These are phyloP conservation scores for Aspergillus fumigatiaffinis DNA, from an alignment of 2,329 filamentous ascomycete species.

Conservation along the genomic window DNA sequence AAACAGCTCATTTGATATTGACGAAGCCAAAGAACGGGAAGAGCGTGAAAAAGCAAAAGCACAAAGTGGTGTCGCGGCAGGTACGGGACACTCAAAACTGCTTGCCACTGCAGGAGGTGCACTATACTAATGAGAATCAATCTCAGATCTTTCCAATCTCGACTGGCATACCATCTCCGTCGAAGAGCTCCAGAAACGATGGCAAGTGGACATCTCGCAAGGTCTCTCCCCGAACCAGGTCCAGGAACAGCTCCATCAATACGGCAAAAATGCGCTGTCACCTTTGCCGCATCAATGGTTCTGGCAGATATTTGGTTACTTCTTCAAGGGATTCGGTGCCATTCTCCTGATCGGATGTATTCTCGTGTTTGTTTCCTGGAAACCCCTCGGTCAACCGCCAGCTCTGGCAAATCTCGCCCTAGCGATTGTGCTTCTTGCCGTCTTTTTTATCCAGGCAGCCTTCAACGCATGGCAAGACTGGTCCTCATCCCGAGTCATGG, in stretches of 20 bases:
- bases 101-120: neutral
- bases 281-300: conserved; percentile 60
- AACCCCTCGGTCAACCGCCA: conserved; percentile 69
- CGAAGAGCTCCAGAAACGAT: conserved; percentile 57
- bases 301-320: conserved; percentile 61
- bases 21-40: conserved; percentile 50
- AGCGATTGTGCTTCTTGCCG: conserved; percentile 66
- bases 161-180: conserved; percentile 64
- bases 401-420: conserved; percentile 66
- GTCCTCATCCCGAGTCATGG: conserved; percentile 73
- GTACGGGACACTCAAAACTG: conserved; percentile 20
- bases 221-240: conserved; percentile 61
- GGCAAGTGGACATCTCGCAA: conserved; percentile 52
- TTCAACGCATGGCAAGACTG: conserved; percentile 73
- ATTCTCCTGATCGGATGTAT: conserved; percentile 66
- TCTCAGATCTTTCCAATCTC: conserved; percentile 49
- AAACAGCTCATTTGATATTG: conserved; percentile 52
- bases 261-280: conserved; percentile 65
- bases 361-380: conserved; percentile 74
- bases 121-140: neutral
- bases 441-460: conserved; percentile 65
- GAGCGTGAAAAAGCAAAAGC: conserved; percentile 40
- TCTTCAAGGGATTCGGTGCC: conserved; percentile 73
- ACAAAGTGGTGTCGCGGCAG: conserved; percentile 45
- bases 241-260: conserved; percentile 52